Evolutionary conservation across 768 basidiomycete genomes (phyloP).

Genomic region (Phallus indusiatus): DNA sequence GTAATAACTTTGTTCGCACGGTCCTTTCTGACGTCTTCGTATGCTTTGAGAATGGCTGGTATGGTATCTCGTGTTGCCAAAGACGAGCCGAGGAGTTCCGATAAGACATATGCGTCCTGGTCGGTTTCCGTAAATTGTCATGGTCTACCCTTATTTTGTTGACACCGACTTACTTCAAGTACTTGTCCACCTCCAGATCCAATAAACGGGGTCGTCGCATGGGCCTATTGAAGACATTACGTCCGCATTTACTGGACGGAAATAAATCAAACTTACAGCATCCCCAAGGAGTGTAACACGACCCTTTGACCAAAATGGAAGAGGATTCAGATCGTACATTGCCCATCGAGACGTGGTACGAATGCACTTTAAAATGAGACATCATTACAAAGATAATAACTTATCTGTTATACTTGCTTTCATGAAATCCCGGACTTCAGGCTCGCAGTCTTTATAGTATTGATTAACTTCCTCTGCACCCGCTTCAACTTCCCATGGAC

Average conservation of each 20-base stretch:
- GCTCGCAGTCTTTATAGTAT: conserved; percentile 46
- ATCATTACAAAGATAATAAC: no score
- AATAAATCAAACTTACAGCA: conserved; percentile 20
- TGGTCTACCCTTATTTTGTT: conserved; percentile 14
- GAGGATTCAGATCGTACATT: conserved; percentile 45
- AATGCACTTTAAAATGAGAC: conserved; percentile 33
- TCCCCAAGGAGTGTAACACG: conserved; percentile 40
- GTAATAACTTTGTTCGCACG: conserved; percentile 17
- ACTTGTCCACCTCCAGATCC: conserved; percentile 36
- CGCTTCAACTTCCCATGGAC: not conserved
- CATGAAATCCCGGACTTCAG: conserved; percentile 47
- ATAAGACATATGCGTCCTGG: conserved; percentile 29
- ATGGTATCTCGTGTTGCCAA: conserved; percentile 15
- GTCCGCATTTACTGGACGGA: no score
- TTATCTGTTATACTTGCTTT: conserved; percentile 34
- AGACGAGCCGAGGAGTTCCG: conserved; percentile 35
- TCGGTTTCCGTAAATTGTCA: conserved; percentile 19
- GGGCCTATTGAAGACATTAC: conserved; percentile 18
- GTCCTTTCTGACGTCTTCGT: conserved; percentile 21
- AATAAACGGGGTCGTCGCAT: conserved; percentile 33
- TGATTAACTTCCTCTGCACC: conserved; percentile 30
- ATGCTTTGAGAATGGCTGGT: conserved; percentile 17
- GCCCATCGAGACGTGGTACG: conserved; percentile 51
- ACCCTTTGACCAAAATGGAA: conserved; percentile 42
- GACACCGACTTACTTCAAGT: conserved; percentile 27